A percentile compares a stretch with the other conserved stretches of the same genome.
phyloP scores from a whole-genome alignment of 176 grass and related monocot genomes.

The Lolium perenne region DNA sequence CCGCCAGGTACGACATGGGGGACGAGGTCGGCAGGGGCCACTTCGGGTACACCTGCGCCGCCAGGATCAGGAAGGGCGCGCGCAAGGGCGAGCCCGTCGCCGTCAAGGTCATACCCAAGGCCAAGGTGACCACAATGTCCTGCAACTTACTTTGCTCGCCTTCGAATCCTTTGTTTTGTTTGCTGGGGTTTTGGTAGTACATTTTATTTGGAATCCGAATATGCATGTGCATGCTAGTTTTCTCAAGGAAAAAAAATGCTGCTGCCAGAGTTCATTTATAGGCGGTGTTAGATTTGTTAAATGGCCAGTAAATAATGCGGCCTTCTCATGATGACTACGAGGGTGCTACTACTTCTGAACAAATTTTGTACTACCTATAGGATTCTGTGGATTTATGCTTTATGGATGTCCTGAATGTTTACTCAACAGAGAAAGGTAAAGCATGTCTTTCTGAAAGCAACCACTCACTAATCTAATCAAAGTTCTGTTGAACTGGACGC shows the following conservation, averaged over 20 bases:
- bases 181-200: background rate
- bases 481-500: background rate
- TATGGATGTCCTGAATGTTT: background rate
- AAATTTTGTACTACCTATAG: background rate
- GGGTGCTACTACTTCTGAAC: background rate
- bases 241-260: background rate
- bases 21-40: slow-evolving; percentile 65
- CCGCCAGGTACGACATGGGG: slow-evolving; percentile 64
- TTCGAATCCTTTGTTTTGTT: background rate
- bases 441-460: background rate
- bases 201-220: background rate
- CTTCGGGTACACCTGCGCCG: slow-evolving; percentile 56
- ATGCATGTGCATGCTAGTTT: slow-evolving; percentile 26
- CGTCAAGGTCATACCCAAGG: slow-evolving; percentile 82
- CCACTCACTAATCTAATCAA: background rate
- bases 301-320: background rate
- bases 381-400: background rate
- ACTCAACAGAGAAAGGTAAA: background rate
- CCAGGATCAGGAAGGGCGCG: slow-evolving; percentile 48
- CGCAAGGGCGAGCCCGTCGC: slow-evolving; percentile 51
- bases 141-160: background rate
- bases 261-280: background rate
- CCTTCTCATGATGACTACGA: background rate
- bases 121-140: slow-evolving; percentile 50
- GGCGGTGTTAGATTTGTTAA: background rate